These are phyloP conservation scores for Metschnikowia vanudenii DNA, from an alignment of 805 yeast species.

Conservation along the genomic window DNA sequence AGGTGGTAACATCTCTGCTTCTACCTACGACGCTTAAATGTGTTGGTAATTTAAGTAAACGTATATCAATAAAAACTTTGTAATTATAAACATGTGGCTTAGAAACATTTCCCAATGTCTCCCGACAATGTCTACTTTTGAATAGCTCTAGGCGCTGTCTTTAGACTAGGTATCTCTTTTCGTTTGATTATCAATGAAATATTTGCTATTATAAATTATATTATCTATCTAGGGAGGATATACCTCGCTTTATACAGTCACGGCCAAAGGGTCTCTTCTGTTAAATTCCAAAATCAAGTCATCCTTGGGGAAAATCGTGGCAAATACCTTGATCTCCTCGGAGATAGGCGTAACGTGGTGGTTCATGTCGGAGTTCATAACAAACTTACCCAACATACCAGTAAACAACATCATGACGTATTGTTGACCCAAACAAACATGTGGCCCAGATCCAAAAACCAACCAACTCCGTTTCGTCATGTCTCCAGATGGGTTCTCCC, in stretches of 20 bases:
- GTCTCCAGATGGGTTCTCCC: conserved; percentile 81
- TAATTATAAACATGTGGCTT: no score
- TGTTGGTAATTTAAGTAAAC: background rate
- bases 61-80: conserved; percentile 6
- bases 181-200: no score
- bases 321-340: conserved; percentile 93
- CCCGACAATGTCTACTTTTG: no score
- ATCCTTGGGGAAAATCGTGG: conserved; percentile 97
- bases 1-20: conserved; percentile 96
- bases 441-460: conserved; percentile 97
- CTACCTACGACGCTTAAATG: conserved; percentile 84
- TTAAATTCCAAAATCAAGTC: conserved; percentile 80
- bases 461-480: conserved; percentile 88
- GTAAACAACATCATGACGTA: conserved; percentile 90
- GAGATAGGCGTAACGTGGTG: conserved; percentile 82
- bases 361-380: conserved; percentile 72
- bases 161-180: no score
- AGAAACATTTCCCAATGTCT: no score
- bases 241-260: background rate
- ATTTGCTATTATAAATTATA: background rate
- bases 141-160: no score
- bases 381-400: conserved; percentile 87
- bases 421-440: conserved; percentile 91
- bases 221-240: background rate
- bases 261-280: conserved; percentile 53